phyloP scores from a whole-genome alignment of 2,329 filamentous ascomycete genomes.

The Penicillium italicum region DNA sequence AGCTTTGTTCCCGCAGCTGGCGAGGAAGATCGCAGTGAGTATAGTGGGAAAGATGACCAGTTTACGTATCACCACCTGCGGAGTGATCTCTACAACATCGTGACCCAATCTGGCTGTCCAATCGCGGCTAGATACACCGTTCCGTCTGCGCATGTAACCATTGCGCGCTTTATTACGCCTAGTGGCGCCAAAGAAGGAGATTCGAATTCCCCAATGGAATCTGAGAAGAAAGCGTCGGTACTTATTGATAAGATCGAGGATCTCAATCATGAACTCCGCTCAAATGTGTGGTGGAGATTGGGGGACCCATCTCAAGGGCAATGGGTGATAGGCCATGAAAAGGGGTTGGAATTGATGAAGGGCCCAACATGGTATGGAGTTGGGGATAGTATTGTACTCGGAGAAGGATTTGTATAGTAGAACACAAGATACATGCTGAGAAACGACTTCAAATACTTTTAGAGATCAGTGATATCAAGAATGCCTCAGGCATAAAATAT shows the following conservation, averaged over 20 bases:
- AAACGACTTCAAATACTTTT: neutral
- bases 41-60: conserved; percentile 51
- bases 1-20: conserved; percentile 79
- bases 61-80: conserved; percentile 92
- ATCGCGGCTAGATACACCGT: conserved; percentile 80
- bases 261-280: conserved; percentile 71
- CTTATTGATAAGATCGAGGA: conserved; percentile 69
- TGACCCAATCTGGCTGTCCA: conserved; percentile 59
- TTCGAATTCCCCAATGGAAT: conserved; percentile 33
- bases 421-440: neutral
- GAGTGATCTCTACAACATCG: conserved; percentile 66
- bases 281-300: conserved; percentile 62
- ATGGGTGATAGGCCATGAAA: conserved; percentile 85
- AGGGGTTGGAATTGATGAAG: conserved; percentile 69
- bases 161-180: conserved; percentile 72
- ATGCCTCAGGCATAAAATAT: conserved; percentile 1
- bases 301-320: conserved; percentile 54
- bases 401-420: conserved; percentile 45
- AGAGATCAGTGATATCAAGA: neutral
- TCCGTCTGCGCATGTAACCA: conserved; percentile 83
- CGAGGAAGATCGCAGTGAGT: conserved; percentile 46
- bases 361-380: conserved; percentile 85
- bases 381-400: conserved; percentile 63
- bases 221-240: conserved; percentile 51
- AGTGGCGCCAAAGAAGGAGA: conserved; percentile 50